These are phyloP conservation scores for Huntiella savannae DNA, from an alignment of 2,329 filamentous ascomycete genomes.

Conservation along the genomic window DNA sequence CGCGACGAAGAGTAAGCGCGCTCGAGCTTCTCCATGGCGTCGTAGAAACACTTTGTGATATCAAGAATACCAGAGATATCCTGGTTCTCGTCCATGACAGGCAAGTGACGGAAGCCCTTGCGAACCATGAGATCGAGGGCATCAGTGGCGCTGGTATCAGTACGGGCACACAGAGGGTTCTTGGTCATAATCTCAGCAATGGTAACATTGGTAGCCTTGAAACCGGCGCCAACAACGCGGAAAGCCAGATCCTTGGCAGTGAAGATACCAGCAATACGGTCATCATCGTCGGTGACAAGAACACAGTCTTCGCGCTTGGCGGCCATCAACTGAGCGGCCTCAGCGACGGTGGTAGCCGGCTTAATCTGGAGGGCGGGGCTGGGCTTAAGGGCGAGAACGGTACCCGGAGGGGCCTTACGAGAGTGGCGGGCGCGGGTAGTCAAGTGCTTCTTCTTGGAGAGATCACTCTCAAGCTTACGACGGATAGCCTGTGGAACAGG, in stretches of 20 bases:
- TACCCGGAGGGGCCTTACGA: conserved; percentile 87
- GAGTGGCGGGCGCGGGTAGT: conserved; percentile 62
- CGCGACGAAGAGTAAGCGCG: conserved; percentile 94
- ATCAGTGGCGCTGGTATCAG: conserved; percentile 94
- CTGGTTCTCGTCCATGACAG: conserved; percentile 99
- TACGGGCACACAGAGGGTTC: conserved; percentile 92
- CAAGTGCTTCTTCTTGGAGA: conserved; percentile 89
- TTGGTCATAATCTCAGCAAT: conserved; percentile 99
- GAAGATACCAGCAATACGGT: conserved; percentile 95
- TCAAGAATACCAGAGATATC: conserved; percentile 96
- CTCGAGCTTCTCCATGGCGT: conserved; percentile 99
- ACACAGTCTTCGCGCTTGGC: conserved; percentile 98
- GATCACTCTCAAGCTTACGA: conserved; percentile 87
- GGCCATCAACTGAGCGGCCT: conserved; percentile 96
- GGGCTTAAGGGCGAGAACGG: conserved; percentile 85
- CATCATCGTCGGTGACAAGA: conserved; percentile 91
- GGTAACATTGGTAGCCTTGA: conserved; percentile 75
- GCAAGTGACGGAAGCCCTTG: conserved; percentile 92
- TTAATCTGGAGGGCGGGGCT: conserved; percentile 96
- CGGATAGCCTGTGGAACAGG: conserved; percentile 58
- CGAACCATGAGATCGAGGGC: conserved; percentile 94
- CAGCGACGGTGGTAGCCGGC: conserved; percentile 77
- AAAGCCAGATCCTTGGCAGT: conserved; percentile 97
- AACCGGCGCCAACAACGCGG: conserved; percentile 76
- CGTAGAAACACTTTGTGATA: conserved; percentile 99